Evolutionary conservation across 208 protist genomes (phyloP).

Genomic region (Trypanosoma rangeli): DNA sequence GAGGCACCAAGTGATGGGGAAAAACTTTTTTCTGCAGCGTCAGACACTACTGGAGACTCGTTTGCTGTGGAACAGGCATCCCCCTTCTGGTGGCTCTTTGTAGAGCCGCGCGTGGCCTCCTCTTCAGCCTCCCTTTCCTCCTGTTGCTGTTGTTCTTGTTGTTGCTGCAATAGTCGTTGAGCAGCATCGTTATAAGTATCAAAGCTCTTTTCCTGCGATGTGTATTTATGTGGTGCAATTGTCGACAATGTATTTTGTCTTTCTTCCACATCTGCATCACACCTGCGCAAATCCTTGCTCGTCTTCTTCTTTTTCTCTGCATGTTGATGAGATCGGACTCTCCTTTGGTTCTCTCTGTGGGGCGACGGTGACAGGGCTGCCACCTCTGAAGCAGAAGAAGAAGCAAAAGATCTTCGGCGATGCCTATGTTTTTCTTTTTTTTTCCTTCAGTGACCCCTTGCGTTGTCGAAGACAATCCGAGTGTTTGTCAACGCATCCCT

Average conservation of each 20-base stretch:
- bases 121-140: too few relatives aligned
- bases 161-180: neutral
- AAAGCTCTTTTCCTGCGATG: neutral
- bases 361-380: neutral
- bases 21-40: neutral
- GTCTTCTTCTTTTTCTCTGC: neutral
- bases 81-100: neutral
- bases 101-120: neutral
- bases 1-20: conserved; percentile 2
- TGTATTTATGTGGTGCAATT: neutral
- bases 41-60: neutral
- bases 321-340: conserved; percentile 3
- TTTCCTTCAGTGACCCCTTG: neutral
- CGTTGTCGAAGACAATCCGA: neutral
- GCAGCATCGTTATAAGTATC: neutral
- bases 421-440: neutral
- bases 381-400: neutral
- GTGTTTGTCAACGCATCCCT: neutral
- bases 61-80: neutral
- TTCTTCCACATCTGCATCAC: neutral
- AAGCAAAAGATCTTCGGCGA: conserved; percentile 5
- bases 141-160: too few relatives aligned
- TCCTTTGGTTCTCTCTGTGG: neutral
- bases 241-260: neutral
- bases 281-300: neutral